Conservation (phyloP, 2,329 filamentous ascomycete genomes). For the Diplodia corticola region DNA sequence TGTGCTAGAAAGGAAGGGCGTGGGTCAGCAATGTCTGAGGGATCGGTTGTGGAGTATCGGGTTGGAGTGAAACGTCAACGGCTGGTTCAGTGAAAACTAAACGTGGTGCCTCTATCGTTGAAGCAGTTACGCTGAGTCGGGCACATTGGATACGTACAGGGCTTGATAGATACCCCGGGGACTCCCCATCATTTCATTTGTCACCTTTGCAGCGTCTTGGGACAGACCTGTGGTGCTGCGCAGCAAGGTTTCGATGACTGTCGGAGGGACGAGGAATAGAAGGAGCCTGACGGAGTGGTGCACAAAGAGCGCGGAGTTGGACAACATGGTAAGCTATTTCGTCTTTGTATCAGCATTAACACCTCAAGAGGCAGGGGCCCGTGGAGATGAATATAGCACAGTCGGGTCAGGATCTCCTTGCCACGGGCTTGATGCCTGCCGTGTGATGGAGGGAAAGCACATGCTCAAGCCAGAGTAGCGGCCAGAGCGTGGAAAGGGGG, state of each 20-base stretch:
- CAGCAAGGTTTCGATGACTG: not conserved
- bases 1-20: not conserved
- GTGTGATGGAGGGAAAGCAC: not conserved
- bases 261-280: not conserved
- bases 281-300: not conserved
- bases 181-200: conserved; percentile 4
- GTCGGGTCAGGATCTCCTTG: not conserved
- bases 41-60: not conserved
- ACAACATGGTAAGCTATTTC: not conserved
- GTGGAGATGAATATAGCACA: not conserved
- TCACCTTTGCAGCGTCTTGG: not conserved
- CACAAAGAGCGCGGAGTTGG: not conserved
- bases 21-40: not conserved
- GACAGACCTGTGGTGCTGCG: not conserved
- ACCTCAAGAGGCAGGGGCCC: too few relatives aligned
- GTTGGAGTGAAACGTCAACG: not conserved
- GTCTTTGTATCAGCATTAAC: not conserved
- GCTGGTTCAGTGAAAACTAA: not conserved
- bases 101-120: not conserved
- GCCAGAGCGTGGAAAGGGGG: not conserved
- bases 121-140: not conserved
- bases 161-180: conserved; percentile 6
- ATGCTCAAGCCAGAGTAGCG: too few relatives aligned
- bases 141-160: not conserved
- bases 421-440: not conserved